Percentiles rank a stretch among this genome's conserved stretches.
Conservation (phyloP, 768 basidiomycete genomes). For the Sarcomyxa edulis region DNA sequence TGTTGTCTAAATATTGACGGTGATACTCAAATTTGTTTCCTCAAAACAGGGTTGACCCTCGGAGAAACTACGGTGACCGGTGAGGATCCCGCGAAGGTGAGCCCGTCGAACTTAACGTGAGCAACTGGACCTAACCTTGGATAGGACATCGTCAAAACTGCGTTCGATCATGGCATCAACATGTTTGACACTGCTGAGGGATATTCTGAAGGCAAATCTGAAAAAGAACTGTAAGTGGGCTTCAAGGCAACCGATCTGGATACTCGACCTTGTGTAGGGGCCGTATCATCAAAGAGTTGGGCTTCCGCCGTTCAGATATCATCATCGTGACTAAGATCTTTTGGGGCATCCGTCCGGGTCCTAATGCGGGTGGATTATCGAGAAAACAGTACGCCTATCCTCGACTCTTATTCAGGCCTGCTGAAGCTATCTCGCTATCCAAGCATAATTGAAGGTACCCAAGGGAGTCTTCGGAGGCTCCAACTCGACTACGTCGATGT, state of each 20-base stretch:
- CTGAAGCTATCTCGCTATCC: too few relatives aligned
- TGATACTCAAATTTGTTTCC: too few relatives aligned
- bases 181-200: constrained; percentile 70
- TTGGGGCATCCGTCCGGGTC: constrained; percentile 62
- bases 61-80: too few relatives aligned
- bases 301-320: constrained; percentile 58
- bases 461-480: constrained; percentile 61
- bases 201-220: constrained; percentile 62
- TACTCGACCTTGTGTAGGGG: constrained; percentile 34
- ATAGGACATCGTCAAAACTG: constrained; percentile 77
- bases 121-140: too few relatives aligned
- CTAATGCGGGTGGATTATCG: constrained; percentile 51
- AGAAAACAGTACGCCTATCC: constrained; percentile 55
- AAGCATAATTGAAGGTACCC: constrained; percentile 72
- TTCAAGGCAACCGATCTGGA: constrained; percentile 9
- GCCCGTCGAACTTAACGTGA: too few relatives aligned
- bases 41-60: too few relatives aligned
- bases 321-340: constrained; percentile 80
- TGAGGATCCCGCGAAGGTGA: too few relatives aligned
- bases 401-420: too few relatives aligned
- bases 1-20: constrained; percentile 54
- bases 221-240: constrained; percentile 71
- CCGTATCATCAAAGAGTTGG: constrained; percentile 69
- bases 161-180: constrained; percentile 74
- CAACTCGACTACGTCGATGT: constrained; percentile 74